Evolutionary conservation across 805 yeast genomes (phyloP).

Genomic region (Metschnikowia kofuensis): DNA sequence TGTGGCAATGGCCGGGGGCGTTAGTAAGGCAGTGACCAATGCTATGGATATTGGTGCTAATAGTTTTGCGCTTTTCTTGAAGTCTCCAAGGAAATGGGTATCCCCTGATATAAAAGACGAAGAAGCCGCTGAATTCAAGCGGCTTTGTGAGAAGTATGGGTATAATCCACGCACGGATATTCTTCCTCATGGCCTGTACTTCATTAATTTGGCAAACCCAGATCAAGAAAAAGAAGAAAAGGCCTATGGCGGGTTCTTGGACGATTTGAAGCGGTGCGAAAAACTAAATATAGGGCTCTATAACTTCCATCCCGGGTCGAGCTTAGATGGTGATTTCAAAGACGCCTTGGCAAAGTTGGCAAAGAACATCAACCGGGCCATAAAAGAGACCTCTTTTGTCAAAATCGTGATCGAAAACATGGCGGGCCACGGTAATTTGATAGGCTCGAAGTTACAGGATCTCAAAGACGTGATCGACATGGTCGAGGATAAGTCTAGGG

Average conservation of each 20-base stretch:
- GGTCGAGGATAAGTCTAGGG: slow-evolving; percentile 76
- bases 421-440: slow-evolving; percentile 95
- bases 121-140: slow-evolving; percentile 65
- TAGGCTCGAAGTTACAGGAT: slow-evolving; percentile 81
- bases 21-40: slow-evolving; percentile 63
- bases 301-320: slow-evolving; percentile 93
- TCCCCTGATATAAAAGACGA: slow-evolving; percentile 70
- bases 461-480: slow-evolving; percentile 67
- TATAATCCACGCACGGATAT: slow-evolving; percentile 77
- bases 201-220: slow-evolving; percentile 90
- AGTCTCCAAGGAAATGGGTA: slow-evolving; percentile 88
- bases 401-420: slow-evolving; percentile 91
- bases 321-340: slow-evolving; percentile 63
- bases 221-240: slow-evolving; percentile 74
- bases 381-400: slow-evolving; percentile 68
- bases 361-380: slow-evolving; percentile 73
- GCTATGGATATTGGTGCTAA: slow-evolving; percentile 62
- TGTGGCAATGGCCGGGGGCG: slow-evolving; percentile 80
- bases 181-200: slow-evolving; percentile 92
- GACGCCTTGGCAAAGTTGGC: slow-evolving; percentile 72
- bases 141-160: slow-evolving; percentile 57
- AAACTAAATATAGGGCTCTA: slow-evolving; percentile 77
- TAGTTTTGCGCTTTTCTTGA: slow-evolving; percentile 86
- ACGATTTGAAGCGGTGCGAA: slow-evolving; percentile 87
- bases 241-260: slow-evolving; percentile 74